Evolutionary conservation across 2,329 filamentous ascomycete species (phyloP), one percentile per base, ranked within the genome.

Genomic region (Helotiales sp.): DNA sequence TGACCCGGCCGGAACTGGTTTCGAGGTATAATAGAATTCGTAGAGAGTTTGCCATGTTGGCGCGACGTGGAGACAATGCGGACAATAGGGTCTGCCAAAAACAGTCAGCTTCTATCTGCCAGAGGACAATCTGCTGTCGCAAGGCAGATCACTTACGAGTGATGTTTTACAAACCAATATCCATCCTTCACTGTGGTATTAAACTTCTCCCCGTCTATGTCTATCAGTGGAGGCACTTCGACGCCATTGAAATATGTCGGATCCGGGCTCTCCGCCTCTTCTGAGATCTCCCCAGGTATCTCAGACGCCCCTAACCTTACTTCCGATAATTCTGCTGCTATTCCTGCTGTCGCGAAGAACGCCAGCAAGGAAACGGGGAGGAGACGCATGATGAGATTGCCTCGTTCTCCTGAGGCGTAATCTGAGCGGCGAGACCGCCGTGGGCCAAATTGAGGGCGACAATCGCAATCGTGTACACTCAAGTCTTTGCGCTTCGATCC

Each of bases 1-100:
- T 13, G 62, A 48, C 10, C 59, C 61, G 42, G 66, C 54, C 24
- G 69, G 66, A 10, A 87, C 76, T 15, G 89, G 88, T 67, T 91
- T 87, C 34, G 91, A 95, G 34, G 93, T 97, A 77, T 91, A 67
- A 48, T 66, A 99, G 74, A 87, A 97, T 76, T 99, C 95, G 79
- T 98, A 96, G 13, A 93, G 75, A 5, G 93, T 97, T 75, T 98
- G 92, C 80, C 86, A 97, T 51, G 85, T 87, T 7, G 95, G 95
- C 52, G 90, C 91, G 69, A 91, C 90, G 22, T 63, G 55, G 24
- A 65, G 52, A 52, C 69, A 71, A 57, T 71, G 69, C 36, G 59
- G 55, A 50, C 69, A 71, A 34, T 65, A 71, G 27, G 69, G 69
- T 60, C 69, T 71, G 47, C 17, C 15, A 30, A 38, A 2, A 46